Percentiles rank a stretch among this genome's conserved stretches.
These are phyloP conservation scores for Rhynchosporium agropyri DNA, from an alignment of 2,329 filamentous ascomycete species.

Conservation along the genomic window DNA sequence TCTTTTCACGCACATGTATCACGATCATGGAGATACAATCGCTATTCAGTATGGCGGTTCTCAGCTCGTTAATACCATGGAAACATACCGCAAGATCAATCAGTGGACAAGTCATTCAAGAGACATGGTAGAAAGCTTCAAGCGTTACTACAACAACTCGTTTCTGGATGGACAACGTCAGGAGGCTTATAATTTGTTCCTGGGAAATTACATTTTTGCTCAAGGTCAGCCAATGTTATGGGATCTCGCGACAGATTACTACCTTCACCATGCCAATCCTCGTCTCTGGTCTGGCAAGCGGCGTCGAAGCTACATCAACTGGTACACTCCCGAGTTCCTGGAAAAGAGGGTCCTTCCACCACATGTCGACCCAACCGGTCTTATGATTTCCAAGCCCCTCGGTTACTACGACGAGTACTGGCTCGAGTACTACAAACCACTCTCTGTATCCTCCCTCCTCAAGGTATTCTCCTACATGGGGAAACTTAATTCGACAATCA, in stretches of 20 bases:
- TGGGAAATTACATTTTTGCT: slow-evolving; percentile 90
- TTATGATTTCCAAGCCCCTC: slow-evolving; percentile 34
- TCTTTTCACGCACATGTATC: slow-evolving; percentile 97
- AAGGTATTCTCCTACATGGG: slow-evolving; percentile 81
- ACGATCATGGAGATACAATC: slow-evolving; percentile 96
- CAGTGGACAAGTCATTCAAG: slow-evolving; percentile 97
- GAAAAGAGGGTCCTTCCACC: slow-evolving; percentile 52
- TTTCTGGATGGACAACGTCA: slow-evolving; percentile 97
- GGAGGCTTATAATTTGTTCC: slow-evolving; percentile 95
- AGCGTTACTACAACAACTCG: slow-evolving; percentile 98
- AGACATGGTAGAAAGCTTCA: slow-evolving; percentile 99
- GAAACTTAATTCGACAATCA: slow-evolving; percentile 86
- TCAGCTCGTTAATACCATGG: slow-evolving; percentile 98
- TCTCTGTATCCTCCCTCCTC: slow-evolving; percentile 82
- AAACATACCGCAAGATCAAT: slow-evolving; percentile 97
- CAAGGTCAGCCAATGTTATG: slow-evolving; percentile 93
- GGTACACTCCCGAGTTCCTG: slow-evolving; percentile 79
- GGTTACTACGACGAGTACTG: slow-evolving; percentile 88
- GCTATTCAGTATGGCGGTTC: slow-evolving; percentile 97
- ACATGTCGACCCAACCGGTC: slow-evolving; percentile 29
- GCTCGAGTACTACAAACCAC: slow-evolving; percentile 93
- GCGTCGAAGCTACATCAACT: slow-evolving; percentile 78
- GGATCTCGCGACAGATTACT: slow-evolving; percentile 94
- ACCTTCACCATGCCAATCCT: slow-evolving; percentile 88
- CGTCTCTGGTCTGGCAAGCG: slow-evolving; percentile 67